Conservation (phyloP, 768 basidiomycete genomes). For the Megacollybia marginata region DNA sequence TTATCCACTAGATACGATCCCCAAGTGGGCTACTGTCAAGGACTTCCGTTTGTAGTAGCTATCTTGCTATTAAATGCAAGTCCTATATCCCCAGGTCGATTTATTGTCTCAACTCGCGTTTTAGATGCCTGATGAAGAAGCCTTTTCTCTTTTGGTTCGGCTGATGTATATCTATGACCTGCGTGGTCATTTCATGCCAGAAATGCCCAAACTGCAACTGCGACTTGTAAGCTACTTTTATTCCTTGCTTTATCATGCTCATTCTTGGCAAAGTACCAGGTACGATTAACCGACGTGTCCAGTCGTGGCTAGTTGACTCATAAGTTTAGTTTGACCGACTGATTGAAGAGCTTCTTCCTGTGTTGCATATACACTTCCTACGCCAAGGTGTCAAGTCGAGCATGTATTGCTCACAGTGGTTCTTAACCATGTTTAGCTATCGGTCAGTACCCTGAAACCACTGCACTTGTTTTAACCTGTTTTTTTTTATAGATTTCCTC, state of each 20-base stretch:
- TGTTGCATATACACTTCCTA: conserved; percentile 87
- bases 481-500: conserved; percentile 63
- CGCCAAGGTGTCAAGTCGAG: conserved; percentile 94
- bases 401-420: conserved; percentile 99
- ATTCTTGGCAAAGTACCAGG: conserved; percentile 45
- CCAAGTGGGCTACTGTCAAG: conserved; percentile 97
- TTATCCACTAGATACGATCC: conserved; percentile 59
- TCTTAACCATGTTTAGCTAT: conserved; percentile 94
- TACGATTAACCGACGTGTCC: conserved; percentile 12
- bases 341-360: conserved; percentile 87
- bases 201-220: conserved; percentile 96
- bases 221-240: conserved; percentile 55
- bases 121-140: conserved; percentile 99
- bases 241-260: conserved; percentile 1
- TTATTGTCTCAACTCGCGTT: conserved; percentile 3
- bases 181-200: conserved; percentile 94
- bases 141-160: conserved; percentile 90
- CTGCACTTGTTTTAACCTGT: background rate
- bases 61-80: conserved; percentile 85
- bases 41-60: conserved; percentile 93
- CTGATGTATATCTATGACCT: conserved; percentile 96
- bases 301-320: conserved; percentile 5
- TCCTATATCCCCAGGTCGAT: conserved; percentile 1
- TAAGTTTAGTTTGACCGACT: conserved; percentile 78
- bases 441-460: conserved; percentile 36